These are phyloP conservation scores for Stephanodiscus triporus DNA, from an alignment of 108 stramenopile genomes.

Conservation along the genomic window DNA sequence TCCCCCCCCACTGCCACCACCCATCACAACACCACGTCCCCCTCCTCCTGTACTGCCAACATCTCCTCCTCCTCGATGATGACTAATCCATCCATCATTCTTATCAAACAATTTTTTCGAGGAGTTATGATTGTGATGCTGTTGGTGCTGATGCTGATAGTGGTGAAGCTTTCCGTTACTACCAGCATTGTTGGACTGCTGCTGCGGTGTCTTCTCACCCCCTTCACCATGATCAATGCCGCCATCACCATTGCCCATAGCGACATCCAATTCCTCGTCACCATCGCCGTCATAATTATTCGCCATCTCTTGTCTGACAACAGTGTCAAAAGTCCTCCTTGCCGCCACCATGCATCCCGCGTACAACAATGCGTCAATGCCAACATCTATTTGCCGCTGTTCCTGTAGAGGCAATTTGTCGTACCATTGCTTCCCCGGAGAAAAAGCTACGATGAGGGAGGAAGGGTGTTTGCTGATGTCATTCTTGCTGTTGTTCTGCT, in stretches of 20 bases:
- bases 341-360: slow-evolving; percentile 77
- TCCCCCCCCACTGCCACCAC: neutral
- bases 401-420: slow-evolving; percentile 40
- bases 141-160: neutral
- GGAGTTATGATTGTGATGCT: neutral
- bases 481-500: slow-evolving; percentile 4
- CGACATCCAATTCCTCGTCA: neutral
- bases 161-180: neutral
- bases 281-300: slow-evolving; percentile 18
- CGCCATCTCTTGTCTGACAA: slow-evolving; percentile 56
- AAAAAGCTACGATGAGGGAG: slow-evolving; percentile 11
- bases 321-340: slow-evolving; percentile 57
- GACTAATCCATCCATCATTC: neutral
- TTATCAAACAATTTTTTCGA: neutral
- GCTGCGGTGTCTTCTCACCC: neutral
- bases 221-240: neutral
- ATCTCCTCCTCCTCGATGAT: slow-evolving; percentile 3
- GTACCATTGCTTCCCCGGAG: slow-evolving; percentile 54
- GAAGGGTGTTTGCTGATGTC: neutral
- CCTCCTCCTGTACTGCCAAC: neutral
- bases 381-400: slow-evolving; percentile 56
- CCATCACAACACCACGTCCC: neutral
- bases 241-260: neutral
- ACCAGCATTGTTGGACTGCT: neutral
- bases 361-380: slow-evolving; percentile 64